Evolutionary conservation across 148 eudicot genomes (phyloP), one percentile per base, ranked within the genome.

Genomic region (Cornus suecica): DNA sequence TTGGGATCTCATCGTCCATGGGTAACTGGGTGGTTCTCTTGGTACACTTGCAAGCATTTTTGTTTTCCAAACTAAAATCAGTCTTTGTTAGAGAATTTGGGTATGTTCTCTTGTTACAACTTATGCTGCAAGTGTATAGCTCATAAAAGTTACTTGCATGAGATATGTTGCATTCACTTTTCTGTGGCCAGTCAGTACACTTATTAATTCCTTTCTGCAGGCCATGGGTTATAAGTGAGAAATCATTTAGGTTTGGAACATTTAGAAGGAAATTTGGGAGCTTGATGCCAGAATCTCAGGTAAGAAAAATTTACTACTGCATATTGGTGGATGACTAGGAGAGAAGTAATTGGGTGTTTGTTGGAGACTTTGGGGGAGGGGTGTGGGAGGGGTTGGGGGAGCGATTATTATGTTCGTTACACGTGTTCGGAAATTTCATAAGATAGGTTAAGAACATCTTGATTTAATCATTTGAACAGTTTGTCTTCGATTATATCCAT

Each of bases 211-310:
- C 48, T 72, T 72, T 51, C n/a, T 79, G 74, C 79, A 89, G 92
- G 83, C 92, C 92, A 27, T 89, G 90, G 92, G 74, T 89, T 29
- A 61, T 85, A 63, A 26, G 74, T 20, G 84, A 74, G 42, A 77
- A 73, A 23, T 11, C 37, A 27, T 69, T 77, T 28, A 69, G 70
- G 42, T 26, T 37, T 27, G 83, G 81, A 52, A 58, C 56, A 5
- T 77, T 83, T 68, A 66, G 69, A n/a, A 68, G 77, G 30, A 41
- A 79, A n/a, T 48, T 64, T 34, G 72, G 77, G 79, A 76, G 81
- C 78, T 71, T 83, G 64, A 72, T 74, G 77, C 75, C 85, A 3
- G 58, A 73, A 60, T 27, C 42, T 34, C 52, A 79, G 86, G 92
- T 84, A 70, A 75, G 71, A 28, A 32, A 32, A 48, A 15, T 1